phyloP scores from a whole-genome alignment of 176 grass and related monocot species.

The Triticum dicoccoides region DNA sequence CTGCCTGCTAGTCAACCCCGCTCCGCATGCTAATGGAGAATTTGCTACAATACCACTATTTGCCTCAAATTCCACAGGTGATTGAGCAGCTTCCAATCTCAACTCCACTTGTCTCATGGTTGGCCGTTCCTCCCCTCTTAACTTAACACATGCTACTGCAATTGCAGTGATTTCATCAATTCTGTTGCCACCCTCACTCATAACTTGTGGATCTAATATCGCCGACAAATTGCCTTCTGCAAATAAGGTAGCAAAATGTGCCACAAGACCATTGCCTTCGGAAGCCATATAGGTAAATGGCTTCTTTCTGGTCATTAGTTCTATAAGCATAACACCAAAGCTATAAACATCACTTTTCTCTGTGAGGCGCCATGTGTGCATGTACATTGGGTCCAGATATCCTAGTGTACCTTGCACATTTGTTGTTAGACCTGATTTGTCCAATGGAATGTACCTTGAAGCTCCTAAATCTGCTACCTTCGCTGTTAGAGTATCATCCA shows the following conservation, averaged over 20 bases:
- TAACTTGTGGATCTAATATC: too few relatives aligned
- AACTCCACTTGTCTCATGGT: background rate
- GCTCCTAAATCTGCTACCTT: background rate
- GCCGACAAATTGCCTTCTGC: too few relatives aligned
- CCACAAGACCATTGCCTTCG: background rate
- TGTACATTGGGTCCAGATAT: background rate
- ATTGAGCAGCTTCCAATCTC: background rate
- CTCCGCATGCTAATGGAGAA: background rate
- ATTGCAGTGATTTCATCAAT: too few relatives aligned
- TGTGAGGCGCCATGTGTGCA: background rate
- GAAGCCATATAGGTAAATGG: background rate
- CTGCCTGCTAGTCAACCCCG: background rate
- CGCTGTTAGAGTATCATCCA: background rate
- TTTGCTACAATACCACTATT: background rate
- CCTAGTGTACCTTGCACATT: background rate
- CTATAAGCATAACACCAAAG: conserved; percentile 1
- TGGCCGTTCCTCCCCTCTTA: too few relatives aligned
- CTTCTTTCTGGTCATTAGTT: background rate
- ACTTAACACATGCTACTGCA: too few relatives aligned
- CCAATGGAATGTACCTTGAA: background rate
- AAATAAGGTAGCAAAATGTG: background rate
- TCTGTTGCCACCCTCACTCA: too few relatives aligned
- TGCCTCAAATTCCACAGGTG: background rate
- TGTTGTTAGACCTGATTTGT: background rate
- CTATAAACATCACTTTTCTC: background rate